Percentiles rank a stretch among this genome's conserved stretches.
Evolutionary conservation across 2,329 filamentous ascomycete genomes (phyloP).

Genomic region (Cladosporium oxysporum): DNA sequence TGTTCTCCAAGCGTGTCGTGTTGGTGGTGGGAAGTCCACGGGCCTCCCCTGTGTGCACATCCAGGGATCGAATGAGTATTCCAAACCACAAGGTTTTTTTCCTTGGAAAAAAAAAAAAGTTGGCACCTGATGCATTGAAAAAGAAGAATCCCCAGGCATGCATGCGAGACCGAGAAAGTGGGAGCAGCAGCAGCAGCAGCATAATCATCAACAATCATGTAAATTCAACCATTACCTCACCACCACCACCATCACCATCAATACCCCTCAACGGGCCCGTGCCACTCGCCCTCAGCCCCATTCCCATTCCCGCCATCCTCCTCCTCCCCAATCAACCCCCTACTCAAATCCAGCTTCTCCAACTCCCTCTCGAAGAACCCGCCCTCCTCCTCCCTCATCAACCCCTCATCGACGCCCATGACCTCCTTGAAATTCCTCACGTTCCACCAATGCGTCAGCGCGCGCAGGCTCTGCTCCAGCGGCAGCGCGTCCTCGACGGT

Average conservation of each 20-base stretch:
- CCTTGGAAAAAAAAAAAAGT: no score
- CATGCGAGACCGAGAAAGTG: no score
- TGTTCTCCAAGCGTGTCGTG: no score
- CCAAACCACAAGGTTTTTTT: no score
- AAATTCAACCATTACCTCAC: neutral
- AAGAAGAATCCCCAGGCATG: no score
- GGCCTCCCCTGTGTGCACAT: no score
- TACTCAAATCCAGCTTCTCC: constrained; percentile 48
- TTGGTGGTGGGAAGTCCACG: no score
- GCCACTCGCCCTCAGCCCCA: constrained; percentile 21
- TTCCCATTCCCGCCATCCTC: neutral
- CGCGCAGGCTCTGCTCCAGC: constrained; percentile 84
- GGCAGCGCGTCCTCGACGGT: constrained; percentile 92
- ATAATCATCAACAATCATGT: neutral
- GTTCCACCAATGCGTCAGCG: constrained; percentile 94
- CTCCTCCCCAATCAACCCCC: constrained; percentile 18
- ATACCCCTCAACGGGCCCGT: constrained; percentile 35
- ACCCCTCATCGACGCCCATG: constrained; percentile 55
- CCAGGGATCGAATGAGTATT: no score
- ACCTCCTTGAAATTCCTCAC: constrained; percentile 77
- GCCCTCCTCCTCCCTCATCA: constrained; percentile 46
- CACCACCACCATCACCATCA: constrained; percentile 13
- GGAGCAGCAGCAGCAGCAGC: no score
- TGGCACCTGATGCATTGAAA: no score
- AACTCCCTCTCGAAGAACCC: constrained; percentile 53